These are phyloP conservation scores for Cyclotella sp. DNA, from an alignment of 108 stramenopile species.

Conservation along the genomic window DNA sequence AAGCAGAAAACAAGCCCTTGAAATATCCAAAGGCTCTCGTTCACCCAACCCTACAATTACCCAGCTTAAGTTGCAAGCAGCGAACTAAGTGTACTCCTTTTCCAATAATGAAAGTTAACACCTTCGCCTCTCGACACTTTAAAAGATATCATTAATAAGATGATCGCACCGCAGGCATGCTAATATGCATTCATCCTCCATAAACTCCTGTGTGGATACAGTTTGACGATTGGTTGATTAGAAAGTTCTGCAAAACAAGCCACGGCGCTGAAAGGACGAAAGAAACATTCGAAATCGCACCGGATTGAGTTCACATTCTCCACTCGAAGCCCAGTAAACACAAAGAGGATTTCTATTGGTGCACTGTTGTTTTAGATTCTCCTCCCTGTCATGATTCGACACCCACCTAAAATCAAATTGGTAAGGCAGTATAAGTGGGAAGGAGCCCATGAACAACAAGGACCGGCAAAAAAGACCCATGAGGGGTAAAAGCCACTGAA, in stretches of 20 bases:
- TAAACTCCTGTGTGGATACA: background rate
- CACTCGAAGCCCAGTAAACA: slow-evolving; percentile 18
- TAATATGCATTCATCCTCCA: background rate
- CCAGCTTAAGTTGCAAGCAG: no score
- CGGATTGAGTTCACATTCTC: slow-evolving; percentile 23
- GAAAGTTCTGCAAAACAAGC: background rate
- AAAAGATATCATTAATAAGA: background rate
- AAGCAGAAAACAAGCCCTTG: no score
- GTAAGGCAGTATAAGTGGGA: no score
- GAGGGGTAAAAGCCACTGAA: no score
- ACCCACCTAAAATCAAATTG: no score
- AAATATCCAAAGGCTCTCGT: no score
- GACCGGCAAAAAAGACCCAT: no score
- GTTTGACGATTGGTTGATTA: background rate
- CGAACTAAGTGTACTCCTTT: no score
- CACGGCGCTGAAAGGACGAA: background rate
- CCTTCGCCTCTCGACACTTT: no score
- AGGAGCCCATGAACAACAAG: background rate
- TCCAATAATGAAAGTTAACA: no score
- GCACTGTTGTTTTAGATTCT: background rate
- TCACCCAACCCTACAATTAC: no score
- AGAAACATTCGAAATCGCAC: background rate
- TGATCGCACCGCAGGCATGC: background rate
- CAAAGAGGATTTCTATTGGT: slow-evolving; percentile 16
- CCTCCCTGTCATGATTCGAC: no score